Evolutionary conservation across 169 alveolate genomes (phyloP).

Genomic region (Cryptosporidium meleagridis): DNA sequence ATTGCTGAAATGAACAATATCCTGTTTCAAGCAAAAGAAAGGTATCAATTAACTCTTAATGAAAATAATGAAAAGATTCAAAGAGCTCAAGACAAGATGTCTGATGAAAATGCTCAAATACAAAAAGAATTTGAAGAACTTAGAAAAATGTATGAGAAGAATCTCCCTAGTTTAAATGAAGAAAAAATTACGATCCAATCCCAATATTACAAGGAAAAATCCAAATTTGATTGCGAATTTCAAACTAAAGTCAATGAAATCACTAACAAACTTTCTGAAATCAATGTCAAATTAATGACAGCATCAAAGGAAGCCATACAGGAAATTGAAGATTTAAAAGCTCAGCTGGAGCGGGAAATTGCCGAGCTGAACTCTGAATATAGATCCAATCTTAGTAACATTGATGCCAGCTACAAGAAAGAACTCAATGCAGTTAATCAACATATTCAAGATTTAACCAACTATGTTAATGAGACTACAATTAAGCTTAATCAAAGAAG

Average conservation of each 20-base stretch:
- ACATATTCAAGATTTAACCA: slow-evolving; percentile 45
- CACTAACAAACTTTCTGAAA: slow-evolving; percentile 42
- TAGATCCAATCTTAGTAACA: slow-evolving; percentile 11
- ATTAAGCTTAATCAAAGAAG: slow-evolving; percentile 38
- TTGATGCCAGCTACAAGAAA: slow-evolving; percentile 36
- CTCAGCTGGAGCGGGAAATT: slow-evolving; percentile 42
- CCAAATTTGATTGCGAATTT: slow-evolving; percentile 41
- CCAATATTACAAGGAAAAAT: slow-evolving; percentile 50
- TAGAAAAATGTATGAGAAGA: slow-evolving; percentile 60
- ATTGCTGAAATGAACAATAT: slow-evolving; percentile 58
- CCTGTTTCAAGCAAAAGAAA: slow-evolving; percentile 45
- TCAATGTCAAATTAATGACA: slow-evolving; percentile 18
- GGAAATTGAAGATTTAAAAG: slow-evolving; percentile 39
- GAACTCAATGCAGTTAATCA: slow-evolving; percentile 32
- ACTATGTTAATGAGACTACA: slow-evolving; percentile 52
- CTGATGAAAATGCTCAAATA: slow-evolving; percentile 20
- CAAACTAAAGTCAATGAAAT: slow-evolving; percentile 52
- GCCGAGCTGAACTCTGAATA: slow-evolving; percentile 52
- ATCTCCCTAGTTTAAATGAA: slow-evolving; percentile 34
- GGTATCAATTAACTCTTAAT: slow-evolving; percentile 31
- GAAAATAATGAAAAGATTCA: slow-evolving; percentile 52
- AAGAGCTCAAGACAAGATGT: slow-evolving; percentile 64
- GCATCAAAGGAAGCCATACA: slow-evolving; percentile 15
- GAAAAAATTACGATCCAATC: slow-evolving; percentile 56
- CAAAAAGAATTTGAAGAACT: slow-evolving; percentile 59